These are phyloP conservation scores for Elsinoe perseae DNA, from an alignment of 2,329 filamentous ascomycete genomes.

Conservation along the genomic window DNA sequence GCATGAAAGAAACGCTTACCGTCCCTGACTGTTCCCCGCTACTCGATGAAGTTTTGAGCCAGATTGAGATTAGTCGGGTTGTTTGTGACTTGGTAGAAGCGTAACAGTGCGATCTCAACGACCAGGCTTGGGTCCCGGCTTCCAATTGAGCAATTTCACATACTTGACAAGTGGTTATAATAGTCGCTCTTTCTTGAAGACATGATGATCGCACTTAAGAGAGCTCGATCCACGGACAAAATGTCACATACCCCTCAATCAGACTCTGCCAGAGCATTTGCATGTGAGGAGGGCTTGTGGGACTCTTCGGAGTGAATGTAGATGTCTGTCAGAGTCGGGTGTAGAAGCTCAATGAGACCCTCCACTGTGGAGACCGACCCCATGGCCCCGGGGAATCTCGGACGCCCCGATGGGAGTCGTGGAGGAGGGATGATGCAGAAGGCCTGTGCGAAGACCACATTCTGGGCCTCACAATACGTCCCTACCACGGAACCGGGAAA, in stretches of 20 bases:
- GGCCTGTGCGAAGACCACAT: not conserved
- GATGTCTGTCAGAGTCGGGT: not conserved
- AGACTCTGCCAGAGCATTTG: no score
- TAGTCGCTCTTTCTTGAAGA: conserved; percentile 46
- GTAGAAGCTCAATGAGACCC: not conserved
- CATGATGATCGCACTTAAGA: no score
- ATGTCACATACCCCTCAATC: not conserved
- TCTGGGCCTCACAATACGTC: not conserved
- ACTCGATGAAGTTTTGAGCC: conserved; percentile 50
- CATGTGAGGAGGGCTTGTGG: not conserved
- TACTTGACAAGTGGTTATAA: conserved; percentile 50
- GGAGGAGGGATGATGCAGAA: not conserved
- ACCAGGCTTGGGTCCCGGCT: conserved; percentile 44
- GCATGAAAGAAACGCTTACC: conserved; percentile 49
- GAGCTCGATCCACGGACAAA: not conserved
- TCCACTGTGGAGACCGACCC: not conserved
- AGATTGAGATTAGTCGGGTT: conserved; percentile 38
- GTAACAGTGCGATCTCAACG: conserved; percentile 46
- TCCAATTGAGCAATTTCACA: conserved; percentile 44
- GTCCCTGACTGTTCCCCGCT: conserved; percentile 47
- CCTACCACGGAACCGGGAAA: no score
- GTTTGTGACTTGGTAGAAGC: conserved; percentile 37
- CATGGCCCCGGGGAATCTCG: not conserved
- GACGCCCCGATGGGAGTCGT: not conserved
- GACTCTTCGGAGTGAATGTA: not conserved